Percentiles rank a stretch among this genome's conserved stretches.
These are phyloP conservation scores for Bodo saltans DNA, from an alignment of 78 protist species.

Conservation along the genomic window DNA sequence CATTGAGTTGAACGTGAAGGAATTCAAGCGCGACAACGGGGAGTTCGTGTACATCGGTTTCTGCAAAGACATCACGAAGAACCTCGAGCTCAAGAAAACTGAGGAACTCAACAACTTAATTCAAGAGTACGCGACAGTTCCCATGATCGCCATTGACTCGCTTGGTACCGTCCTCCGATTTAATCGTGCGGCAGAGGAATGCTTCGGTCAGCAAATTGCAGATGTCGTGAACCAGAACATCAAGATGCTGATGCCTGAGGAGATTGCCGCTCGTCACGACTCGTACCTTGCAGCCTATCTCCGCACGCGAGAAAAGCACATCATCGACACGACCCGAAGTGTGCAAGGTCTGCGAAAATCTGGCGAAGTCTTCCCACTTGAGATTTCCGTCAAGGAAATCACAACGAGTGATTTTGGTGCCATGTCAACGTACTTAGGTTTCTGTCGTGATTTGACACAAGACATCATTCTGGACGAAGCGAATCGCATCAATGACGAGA, in stretches of 20 bases:
- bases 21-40: neutral
- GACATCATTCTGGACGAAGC: neutral
- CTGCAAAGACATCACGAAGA: neutral
- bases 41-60: neutral
- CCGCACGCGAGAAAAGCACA: neutral
- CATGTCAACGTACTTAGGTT: neutral
- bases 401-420: neutral
- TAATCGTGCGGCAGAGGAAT: neutral
- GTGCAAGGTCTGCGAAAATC: neutral
- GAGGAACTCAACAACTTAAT: neutral
- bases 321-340: neutral
- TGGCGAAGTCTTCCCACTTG: neutral
- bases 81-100: neutral
- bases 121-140: neutral
- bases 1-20: neutral
- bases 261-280: neutral
- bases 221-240: constrained; percentile 14
- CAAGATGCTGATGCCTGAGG: constrained; percentile 15
- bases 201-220: neutral
- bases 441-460: neutral
- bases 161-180: neutral
- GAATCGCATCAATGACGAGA: neutral
- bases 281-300: neutral
- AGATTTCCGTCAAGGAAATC: neutral
- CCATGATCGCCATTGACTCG: constrained; percentile 28